Conservation (phyloP, 2,329 filamentous ascomycete species). For the Bertia moriformis region DNA sequence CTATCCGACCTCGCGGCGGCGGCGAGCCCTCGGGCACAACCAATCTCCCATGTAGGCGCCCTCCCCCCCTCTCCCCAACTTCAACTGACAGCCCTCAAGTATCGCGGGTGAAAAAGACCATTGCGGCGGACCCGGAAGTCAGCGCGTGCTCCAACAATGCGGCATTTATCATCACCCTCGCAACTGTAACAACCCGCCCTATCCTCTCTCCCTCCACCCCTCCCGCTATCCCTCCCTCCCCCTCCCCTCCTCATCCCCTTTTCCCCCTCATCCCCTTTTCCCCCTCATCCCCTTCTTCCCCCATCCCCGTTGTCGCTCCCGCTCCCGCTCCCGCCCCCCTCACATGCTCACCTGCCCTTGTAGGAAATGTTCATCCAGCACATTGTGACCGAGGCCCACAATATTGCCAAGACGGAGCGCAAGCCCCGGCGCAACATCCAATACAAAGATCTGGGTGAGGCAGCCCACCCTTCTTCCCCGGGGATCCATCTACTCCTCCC, state of each 20-base stretch:
- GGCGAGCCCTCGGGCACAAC: constrained; percentile 72
- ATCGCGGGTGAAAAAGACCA: constrained; percentile 92
- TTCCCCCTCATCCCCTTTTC: background rate
- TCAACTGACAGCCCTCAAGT: constrained; percentile 37
- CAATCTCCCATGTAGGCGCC: constrained; percentile 63
- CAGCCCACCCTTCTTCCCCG: background rate
- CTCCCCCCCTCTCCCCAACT: background rate
- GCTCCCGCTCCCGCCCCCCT: constrained; percentile 2
- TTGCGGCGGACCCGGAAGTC: constrained; percentile 75
- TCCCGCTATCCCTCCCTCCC: constrained; percentile 3
- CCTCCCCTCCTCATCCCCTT: constrained; percentile 1
- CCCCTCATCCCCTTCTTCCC: background rate
- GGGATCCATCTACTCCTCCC: too few species aligned
- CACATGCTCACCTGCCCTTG: background rate
- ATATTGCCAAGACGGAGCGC: constrained; percentile 50
- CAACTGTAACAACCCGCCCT: constrained; percentile 48
- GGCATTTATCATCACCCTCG: constrained; percentile 82
- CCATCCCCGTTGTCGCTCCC: background rate
- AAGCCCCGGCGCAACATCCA: constrained; percentile 53
- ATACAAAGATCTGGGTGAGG: constrained; percentile 48
- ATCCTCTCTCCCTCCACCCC: background rate
- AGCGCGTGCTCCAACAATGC: constrained; percentile 80
- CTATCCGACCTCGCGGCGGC: constrained; percentile 69
- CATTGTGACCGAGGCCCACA: constrained; percentile 48
- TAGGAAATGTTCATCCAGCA: constrained; percentile 53